These are phyloP conservation scores for Phaffomyces opuntiae DNA, from an alignment of 805 yeast genomes.

Conservation along the genomic window DNA sequence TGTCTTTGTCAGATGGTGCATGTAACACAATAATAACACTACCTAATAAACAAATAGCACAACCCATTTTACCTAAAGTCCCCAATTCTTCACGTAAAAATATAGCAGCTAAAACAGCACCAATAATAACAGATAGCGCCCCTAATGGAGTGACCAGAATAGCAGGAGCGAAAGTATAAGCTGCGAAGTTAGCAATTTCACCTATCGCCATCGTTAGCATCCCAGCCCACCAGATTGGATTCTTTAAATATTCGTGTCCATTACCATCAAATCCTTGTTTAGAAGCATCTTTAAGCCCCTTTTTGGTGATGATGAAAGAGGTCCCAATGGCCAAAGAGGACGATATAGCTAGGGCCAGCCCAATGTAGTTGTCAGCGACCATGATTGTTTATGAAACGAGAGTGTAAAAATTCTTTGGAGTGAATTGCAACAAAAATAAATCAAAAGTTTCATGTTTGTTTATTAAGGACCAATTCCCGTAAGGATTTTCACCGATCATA, in stretches of 20 bases:
- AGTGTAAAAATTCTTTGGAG: not conserved
- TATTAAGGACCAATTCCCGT: no score
- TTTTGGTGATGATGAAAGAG: conserved; percentile 82
- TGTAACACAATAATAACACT: conserved; percentile 82
- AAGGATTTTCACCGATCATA: no score
- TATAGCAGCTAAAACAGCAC: conserved; percentile 83
- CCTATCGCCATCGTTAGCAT: conserved; percentile 87
- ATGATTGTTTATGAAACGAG: not conserved
- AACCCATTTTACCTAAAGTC: conserved; percentile 82
- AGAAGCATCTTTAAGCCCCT: conserved; percentile 71
- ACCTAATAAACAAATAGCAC: conserved; percentile 85
- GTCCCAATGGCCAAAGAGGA: conserved; percentile 88
- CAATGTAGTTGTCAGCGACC: conserved; percentile 79
- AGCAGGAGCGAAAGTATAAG: conserved; percentile 93
- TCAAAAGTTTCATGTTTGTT: no score
- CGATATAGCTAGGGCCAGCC: conserved; percentile 79
- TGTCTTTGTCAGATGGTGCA: conserved; percentile 92
- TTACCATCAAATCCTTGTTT: conserved; percentile 60
- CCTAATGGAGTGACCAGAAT: conserved; percentile 89
- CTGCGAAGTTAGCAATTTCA: conserved; percentile 88
- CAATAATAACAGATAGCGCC: conserved; percentile 83
- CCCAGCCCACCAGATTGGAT: conserved; percentile 94
- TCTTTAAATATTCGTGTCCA: conserved; percentile 70
- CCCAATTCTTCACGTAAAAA: conserved; percentile 85
- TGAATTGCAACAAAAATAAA: no score